These are phyloP conservation scores for Lactuca sativa DNA, from an alignment of 129 eudicot genomes.

Conservation along the genomic window DNA sequence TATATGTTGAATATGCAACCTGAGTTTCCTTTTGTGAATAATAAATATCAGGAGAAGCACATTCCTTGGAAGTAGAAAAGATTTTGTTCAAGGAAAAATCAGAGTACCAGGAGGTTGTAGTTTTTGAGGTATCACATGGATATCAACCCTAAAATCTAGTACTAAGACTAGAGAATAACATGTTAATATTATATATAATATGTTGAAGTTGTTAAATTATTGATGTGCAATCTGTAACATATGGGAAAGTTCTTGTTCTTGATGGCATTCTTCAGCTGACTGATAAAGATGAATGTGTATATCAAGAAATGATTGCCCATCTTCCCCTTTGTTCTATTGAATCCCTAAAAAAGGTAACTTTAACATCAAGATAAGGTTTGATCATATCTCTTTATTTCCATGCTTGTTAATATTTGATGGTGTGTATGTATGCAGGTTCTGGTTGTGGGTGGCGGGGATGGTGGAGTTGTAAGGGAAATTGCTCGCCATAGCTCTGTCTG, in stretches of 20 bases:
- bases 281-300: conserved; percentile 95
- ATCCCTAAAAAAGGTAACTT: conserved; percentile 79
- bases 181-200: conserved; percentile 2
- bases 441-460: conserved; percentile 99
- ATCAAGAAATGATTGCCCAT: conserved; percentile 98
- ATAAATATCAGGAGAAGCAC: conserved; percentile 75
- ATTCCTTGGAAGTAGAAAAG: conserved; percentile 73
- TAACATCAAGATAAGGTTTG: not conserved
- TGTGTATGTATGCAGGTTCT: conserved; percentile 55
- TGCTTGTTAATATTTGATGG: not conserved
- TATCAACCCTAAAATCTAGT: too few relatives aligned
- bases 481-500: conserved; percentile 91
- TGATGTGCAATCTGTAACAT: conserved; percentile 59
- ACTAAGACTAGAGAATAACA: too few relatives aligned
- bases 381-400: not conserved
- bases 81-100: conserved; percentile 76
- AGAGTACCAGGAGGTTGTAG: conserved; percentile 82
- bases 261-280: conserved; percentile 96
- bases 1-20: not conserved
- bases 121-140: conserved; percentile 63
- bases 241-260: conserved; percentile 91
- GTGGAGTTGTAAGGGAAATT: conserved; percentile 92
- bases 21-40: not conserved
- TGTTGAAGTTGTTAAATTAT: not conserved
- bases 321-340: conserved; percentile 95